A percentile compares a stretch with the other conserved stretches of the same genome.
Evolutionary conservation across 139 green algal genomes (phyloP).

Genomic region (Chlorella sp.): DNA sequence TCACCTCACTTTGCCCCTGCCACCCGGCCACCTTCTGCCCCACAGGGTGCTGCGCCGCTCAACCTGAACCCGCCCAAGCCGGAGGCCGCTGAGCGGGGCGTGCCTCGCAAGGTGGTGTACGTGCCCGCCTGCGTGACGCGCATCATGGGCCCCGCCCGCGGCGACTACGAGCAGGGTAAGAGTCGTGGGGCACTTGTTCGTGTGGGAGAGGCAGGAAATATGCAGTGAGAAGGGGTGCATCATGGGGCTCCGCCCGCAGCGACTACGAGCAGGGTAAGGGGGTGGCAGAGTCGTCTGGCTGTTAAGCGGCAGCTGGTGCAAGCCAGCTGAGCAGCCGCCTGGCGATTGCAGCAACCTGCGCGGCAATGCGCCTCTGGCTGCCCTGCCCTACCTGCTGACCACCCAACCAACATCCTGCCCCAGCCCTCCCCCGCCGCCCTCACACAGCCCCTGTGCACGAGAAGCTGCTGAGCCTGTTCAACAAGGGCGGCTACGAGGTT

Average conservation of each 20-base stretch:
- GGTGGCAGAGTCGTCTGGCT: too few relatives aligned
- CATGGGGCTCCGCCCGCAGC: constrained; percentile 84
- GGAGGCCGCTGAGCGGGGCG: constrained; percentile 23
- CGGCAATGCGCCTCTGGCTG: background rate
- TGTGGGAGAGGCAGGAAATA: too few relatives aligned
- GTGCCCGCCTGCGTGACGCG: constrained; percentile 91
- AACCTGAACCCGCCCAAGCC: constrained; percentile 55
- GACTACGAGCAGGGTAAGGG: constrained; percentile 73
- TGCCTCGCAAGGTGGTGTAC: constrained; percentile 88
- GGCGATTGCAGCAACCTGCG: background rate
- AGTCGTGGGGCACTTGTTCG: too few relatives aligned
- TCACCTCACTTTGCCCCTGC: background rate
- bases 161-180: constrained; percentile 69
- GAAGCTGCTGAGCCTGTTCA: constrained; percentile 91
- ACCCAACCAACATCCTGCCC: too few relatives aligned
- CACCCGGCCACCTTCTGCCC: background rate
- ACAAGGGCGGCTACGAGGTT: constrained; percentile 83
- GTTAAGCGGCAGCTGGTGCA: too few relatives aligned
- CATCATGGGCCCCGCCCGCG: constrained; percentile 90
- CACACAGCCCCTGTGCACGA: constrained; percentile 84
- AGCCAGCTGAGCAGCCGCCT: too few relatives aligned
- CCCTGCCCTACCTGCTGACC: background rate
- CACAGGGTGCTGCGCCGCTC: constrained; percentile 54
- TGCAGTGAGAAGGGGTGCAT: too few relatives aligned
- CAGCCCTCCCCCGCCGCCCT: too few relatives aligned